Conservation (phyloP, 2,329 filamentous ascomycete genomes). For the Phoma sp. region DNA sequence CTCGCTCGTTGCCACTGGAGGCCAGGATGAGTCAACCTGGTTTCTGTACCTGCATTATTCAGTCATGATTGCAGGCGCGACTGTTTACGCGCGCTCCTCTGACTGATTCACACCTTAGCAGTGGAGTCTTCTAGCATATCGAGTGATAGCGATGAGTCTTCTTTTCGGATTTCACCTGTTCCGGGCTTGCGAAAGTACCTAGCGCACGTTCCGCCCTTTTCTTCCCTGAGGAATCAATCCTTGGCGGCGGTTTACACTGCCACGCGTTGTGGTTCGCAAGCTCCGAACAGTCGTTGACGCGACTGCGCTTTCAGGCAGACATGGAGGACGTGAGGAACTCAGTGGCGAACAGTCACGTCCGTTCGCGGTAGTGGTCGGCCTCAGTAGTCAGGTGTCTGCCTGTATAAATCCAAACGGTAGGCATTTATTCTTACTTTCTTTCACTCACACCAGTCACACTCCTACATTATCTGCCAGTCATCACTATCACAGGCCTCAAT, state of each 20-base stretch:
- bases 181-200: background rate
- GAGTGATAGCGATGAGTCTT: conserved; percentile 8
- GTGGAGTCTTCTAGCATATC: background rate
- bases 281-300: background rate
- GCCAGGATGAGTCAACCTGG: conserved; percentile 6
- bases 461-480: conserved; percentile 1
- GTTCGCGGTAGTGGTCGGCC: background rate
- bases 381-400: conserved; percentile 11
- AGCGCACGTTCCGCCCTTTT: conserved; percentile 11
- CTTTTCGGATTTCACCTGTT: background rate
- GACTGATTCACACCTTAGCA: conserved; percentile 1
- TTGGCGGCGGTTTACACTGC: conserved; percentile 9
- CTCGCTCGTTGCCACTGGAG: background rate
- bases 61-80: conserved; percentile 8
- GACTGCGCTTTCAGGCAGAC: conserved; percentile 12
- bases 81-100: background rate
- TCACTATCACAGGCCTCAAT: background rate
- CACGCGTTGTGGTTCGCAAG: conserved; percentile 9
- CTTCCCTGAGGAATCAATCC: conserved; percentile 6
- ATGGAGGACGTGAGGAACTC: background rate
- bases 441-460: background rate
- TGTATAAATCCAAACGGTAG: conserved; percentile 5
- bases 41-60: conserved; percentile 4
- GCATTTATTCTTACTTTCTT: background rate
- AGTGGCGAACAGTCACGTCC: background rate